These are phyloP conservation scores for Candida coquimbonensis DNA, from an alignment of 805 yeast genomes.

Conservation along the genomic window DNA sequence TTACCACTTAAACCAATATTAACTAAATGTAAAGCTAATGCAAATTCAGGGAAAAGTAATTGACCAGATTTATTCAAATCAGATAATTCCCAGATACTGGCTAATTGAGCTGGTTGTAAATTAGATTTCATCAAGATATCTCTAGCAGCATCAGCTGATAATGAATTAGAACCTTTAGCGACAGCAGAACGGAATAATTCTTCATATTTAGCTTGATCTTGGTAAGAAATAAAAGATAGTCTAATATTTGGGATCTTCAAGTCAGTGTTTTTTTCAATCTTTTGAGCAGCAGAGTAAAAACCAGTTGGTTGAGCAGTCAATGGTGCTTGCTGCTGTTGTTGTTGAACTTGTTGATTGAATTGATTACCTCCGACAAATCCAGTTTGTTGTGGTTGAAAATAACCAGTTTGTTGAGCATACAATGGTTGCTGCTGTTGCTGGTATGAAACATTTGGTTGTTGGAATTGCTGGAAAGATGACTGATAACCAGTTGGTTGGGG, in stretches of 20 bases:
- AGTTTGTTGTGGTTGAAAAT: conserved; percentile 18
- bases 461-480: conserved; percentile 12
- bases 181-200: conserved; percentile 77
- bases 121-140: conserved; percentile 76
- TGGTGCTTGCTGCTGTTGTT: conserved; percentile 22
- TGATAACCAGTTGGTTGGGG: conserved; percentile 25
- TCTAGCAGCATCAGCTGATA: conserved; percentile 69
- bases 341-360: conserved; percentile 10
- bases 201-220: conserved; percentile 84
- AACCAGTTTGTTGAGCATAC: conserved; percentile 17
- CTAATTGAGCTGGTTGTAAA: conserved; percentile 64
- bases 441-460: conserved; percentile 10
- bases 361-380: conserved; percentile 18
- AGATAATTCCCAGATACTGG: conserved; percentile 86
- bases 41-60: conserved; percentile 89
- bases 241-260: conserved; percentile 70
- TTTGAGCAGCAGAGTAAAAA: conserved; percentile 25
- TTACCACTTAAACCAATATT: conserved; percentile 73
- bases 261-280: conserved; percentile 41
- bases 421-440: conserved; percentile 12
- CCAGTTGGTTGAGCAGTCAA: conserved; percentile 35
- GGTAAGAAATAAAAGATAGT: conserved; percentile 74
- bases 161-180: conserved; percentile 39
- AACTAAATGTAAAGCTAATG: conserved; percentile 83
- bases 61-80: conserved; percentile 84